A percentile compares a stretch with the other conserved stretches of the same genome.
phyloP scores from a whole-genome alignment of 495 filamentous ascomycete species.

The Aspergillus incahuasiensis region DNA sequence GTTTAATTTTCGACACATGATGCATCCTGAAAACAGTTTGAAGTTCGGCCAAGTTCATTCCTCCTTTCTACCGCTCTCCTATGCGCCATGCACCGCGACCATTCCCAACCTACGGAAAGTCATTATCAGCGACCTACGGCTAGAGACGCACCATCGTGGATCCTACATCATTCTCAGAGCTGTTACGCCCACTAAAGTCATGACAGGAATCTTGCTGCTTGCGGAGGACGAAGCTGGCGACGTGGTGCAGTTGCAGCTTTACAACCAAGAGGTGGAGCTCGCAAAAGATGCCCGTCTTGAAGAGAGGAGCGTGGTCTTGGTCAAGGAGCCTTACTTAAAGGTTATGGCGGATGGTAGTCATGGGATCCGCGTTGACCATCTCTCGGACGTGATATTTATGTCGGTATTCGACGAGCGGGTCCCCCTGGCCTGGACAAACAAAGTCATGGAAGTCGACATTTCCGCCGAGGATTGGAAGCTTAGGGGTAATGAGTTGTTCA shows the following conservation, averaged over 20 bases:
- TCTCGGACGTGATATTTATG: constrained; percentile 40
- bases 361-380: constrained; percentile 50
- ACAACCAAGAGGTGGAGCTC: constrained; percentile 34
- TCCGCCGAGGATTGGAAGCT: constrained; percentile 32
- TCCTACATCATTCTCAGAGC: constrained; percentile 39
- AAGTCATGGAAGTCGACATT: constrained; percentile 13
- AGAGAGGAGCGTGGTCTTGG: constrained; percentile 29
- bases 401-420: constrained; percentile 26
- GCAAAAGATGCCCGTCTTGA: constrained; percentile 22
- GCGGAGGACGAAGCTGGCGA: constrained; percentile 48
- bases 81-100: constrained; percentile 17
- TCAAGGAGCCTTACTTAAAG: constrained; percentile 54
- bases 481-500: constrained; percentile 36
- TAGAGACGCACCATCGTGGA: constrained; percentile 51
- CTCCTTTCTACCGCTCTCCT: constrained; percentile 23
- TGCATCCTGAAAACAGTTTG: background rate
- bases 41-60: constrained; percentile 14
- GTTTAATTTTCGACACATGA: constrained; percentile 17
- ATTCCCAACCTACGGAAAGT: constrained; percentile 19
- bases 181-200: constrained; percentile 33
- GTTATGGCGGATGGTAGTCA: constrained; percentile 30
- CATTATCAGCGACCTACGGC: constrained; percentile 29
- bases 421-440: constrained; percentile 31
- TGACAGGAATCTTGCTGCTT: constrained; percentile 40
- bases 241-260: constrained; percentile 43